These are phyloP conservation scores for Penicillium tannophilum DNA, from an alignment of 495 filamentous ascomycete genomes.

Conservation along the genomic window DNA sequence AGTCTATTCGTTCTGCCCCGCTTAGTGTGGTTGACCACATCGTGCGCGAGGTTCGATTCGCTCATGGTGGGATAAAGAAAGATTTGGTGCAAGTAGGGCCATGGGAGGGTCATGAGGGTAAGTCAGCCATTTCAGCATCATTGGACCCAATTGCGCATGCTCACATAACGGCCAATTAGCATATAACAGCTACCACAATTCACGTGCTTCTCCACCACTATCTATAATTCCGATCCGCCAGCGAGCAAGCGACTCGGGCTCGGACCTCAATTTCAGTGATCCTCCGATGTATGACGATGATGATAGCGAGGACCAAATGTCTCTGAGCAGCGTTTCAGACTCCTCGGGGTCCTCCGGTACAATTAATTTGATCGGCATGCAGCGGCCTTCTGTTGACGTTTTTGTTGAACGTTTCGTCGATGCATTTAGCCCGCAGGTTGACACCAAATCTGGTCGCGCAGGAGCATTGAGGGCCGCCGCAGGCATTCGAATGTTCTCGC, in stretches of 20 bases:
- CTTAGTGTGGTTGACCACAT: conserved; percentile 36
- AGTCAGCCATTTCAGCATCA: background rate
- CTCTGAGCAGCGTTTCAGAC: conserved; percentile 25
- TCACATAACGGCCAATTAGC: conserved; percentile 6
- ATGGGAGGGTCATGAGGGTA: conserved; percentile 38
- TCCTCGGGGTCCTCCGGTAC: conserved; percentile 32
- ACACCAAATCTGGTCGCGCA: conserved; percentile 41
- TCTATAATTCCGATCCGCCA: conserved; percentile 19
- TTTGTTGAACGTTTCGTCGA: conserved; percentile 51
- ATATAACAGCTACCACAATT: conserved; percentile 20
- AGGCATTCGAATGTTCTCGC: conserved; percentile 47
- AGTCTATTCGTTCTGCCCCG: conserved; percentile 44
- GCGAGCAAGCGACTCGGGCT: background rate
- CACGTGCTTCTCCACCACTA: conserved; percentile 10
- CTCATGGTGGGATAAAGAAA: conserved; percentile 25
- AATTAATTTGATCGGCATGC: conserved; percentile 28
- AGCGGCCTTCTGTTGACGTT: conserved; percentile 37
- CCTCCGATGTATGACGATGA: conserved; percentile 4
- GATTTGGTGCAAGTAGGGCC: conserved; percentile 27
- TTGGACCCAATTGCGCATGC: background rate
- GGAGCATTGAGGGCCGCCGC: conserved; percentile 46
- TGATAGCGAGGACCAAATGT: conserved; percentile 20
- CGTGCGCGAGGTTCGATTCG: conserved; percentile 36
- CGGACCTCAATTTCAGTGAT: conserved; percentile 21
- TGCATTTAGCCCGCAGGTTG: conserved; percentile 47